Evolutionary conservation across 768 basidiomycete species (phyloP), one percentile per base, ranked within the genome.

Genomic region (Rhizopogon rudus): DNA sequence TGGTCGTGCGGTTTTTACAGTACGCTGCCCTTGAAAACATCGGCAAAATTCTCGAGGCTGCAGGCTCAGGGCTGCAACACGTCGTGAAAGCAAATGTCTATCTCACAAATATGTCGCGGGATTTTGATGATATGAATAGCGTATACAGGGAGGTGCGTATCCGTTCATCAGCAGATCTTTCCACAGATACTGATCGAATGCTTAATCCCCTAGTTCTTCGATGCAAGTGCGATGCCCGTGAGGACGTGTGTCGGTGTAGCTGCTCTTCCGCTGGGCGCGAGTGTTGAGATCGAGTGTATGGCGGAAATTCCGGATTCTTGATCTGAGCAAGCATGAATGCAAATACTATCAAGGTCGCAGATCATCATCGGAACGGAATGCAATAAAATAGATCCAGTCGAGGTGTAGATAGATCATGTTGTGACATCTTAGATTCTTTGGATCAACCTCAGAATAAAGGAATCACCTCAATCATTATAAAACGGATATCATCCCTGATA

Each of bases 261-360:
- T 3, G 64, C 70, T 7, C 74, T 86, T 40, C 81, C 84, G 1
- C 42, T 79, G 53, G 77, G 78, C 14, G 80, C 78, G 7, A 77
- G 75, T 53, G 75, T 86, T 31, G 84, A 86, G 73, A 77, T 86
- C 35, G 84, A 86, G 57, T 84, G 81, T 60, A 71, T 82, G 29
- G 84, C 82, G 12, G 79, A 78, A 28, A 25, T 61, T 43, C 44
- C 54, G 29, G 25, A 20, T 3, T 13, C 16, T 12, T 31, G 33
- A 14, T 48, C 25, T 33, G 53, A 40, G 25, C 5, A 41, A 13
- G 29, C 6, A 17, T 12, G 9, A 22, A 50, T 28, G 22, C 9
- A 28, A 22, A 13, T 48, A 35, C 31, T 31, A 35, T 35, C 46
- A 48, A 22, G 33, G 20, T 48, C 33, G 20, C 33, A 35, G 33